phyloP scores from a whole-genome alignment of 2,329 filamentous ascomycete genomes.

The Fusarium staphyleae region DNA sequence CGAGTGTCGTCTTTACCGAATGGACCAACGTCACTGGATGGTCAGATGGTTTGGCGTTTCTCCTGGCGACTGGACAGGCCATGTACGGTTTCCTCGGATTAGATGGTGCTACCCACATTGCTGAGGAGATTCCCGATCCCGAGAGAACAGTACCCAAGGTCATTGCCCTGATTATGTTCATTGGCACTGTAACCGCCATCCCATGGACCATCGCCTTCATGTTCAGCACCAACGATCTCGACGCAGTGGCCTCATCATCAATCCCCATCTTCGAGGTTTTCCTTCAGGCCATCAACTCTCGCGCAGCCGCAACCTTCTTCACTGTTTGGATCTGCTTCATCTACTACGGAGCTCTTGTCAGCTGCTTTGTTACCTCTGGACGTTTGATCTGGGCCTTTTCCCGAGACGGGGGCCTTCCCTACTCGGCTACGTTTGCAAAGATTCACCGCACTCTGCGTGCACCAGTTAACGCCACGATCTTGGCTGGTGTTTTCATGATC shows the following conservation, averaged over 20 bases:
- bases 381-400: slow-evolving; percentile 7
- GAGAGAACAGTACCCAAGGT: neutral
- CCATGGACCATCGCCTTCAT: neutral
- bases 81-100: neutral
- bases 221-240: neutral
- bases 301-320: neutral
- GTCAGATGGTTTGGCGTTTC: neutral
- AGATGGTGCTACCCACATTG: neutral
- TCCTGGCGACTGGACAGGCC: neutral
- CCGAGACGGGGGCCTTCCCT: slow-evolving; percentile 2
- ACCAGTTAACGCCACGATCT: neutral
- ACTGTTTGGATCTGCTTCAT: slow-evolving; percentile 1
- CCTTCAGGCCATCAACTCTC: neutral
- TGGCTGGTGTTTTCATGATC: neutral
- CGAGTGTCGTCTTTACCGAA: neutral
- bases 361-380: neutral
- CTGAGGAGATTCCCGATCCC: slow-evolving; percentile 6
- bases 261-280: slow-evolving; percentile 1
- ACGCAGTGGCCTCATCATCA: neutral
- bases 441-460: neutral
- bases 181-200: neutral
- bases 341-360: neutral
- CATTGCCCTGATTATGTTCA: neutral
- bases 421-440: neutral
- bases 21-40: slow-evolving; percentile 2